Evolutionary conservation across 2,329 filamentous ascomycete species (phyloP).

Genomic region (Alternaria triticimaculans): DNA sequence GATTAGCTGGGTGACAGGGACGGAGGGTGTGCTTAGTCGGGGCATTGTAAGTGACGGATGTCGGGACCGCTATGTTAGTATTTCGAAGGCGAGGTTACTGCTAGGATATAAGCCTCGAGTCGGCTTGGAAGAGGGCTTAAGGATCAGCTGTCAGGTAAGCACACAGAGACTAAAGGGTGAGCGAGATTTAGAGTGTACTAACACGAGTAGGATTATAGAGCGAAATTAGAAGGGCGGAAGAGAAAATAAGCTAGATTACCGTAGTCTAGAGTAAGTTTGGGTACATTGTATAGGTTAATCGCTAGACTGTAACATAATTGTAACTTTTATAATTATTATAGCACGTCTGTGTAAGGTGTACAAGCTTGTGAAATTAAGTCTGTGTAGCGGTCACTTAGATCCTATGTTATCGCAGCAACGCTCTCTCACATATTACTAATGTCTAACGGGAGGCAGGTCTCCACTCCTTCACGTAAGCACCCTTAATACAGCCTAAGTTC

Average conservation of each 20-base stretch:
- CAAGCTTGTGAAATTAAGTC: background rate
- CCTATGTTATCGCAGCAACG: background rate
- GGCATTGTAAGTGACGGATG: conserved; percentile 64
- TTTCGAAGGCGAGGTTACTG: conserved; percentile 58
- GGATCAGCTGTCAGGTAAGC: conserved; percentile 37
- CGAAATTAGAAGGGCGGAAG: background rate
- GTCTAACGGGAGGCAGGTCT: background rate
- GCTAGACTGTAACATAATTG: background rate
- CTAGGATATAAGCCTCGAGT: conserved; percentile 62
- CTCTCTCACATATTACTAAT: background rate
- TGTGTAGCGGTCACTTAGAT: background rate
- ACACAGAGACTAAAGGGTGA: background rate
- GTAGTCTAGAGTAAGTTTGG: background rate
- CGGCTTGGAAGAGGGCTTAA: conserved; percentile 59
- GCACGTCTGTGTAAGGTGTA: background rate
- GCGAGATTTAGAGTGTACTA: background rate
- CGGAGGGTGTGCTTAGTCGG: conserved; percentile 56
- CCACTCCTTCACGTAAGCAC: background rate
- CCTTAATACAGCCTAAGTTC: background rate
- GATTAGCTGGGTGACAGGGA: conserved; percentile 55
- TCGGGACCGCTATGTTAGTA: conserved; percentile 60
- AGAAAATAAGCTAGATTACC: background rate
- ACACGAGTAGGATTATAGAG: conserved; percentile 3
- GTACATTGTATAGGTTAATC: background rate
- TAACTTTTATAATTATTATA: background rate